These are phyloP conservation scores for Singerocomus rubriflavus DNA, from an alignment of 1,284 basidiomycete genomes.

Conservation along the genomic window DNA sequence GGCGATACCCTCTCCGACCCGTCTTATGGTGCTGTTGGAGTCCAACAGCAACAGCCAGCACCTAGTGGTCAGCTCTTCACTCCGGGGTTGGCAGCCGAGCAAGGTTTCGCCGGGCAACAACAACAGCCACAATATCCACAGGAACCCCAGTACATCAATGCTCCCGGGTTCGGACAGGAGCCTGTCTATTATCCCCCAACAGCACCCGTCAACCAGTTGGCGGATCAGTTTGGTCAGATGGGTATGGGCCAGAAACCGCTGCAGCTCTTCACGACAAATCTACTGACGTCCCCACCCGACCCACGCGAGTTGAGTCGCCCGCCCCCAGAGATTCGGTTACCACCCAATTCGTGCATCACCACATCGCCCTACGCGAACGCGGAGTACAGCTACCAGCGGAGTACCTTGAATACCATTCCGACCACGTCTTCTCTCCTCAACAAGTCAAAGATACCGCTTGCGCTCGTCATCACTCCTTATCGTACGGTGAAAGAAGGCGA, in stretches of 20 bases:
- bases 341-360: slow-evolving; percentile 79
- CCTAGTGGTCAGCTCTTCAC: slow-evolving; percentile 76
- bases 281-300: slow-evolving; percentile 88
- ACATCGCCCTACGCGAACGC: slow-evolving; percentile 81
- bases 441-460: slow-evolving; percentile 94
- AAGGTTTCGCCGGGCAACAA: slow-evolving; percentile 48
- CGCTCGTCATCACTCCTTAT: slow-evolving; percentile 90
- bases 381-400: slow-evolving; percentile 90
- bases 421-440: slow-evolving; percentile 87
- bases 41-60: slow-evolving; percentile 33
- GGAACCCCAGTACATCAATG: slow-evolving; percentile 61
- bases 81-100: slow-evolving; percentile 70
- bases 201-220: slow-evolving; percentile 57
- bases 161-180: slow-evolving; percentile 44
- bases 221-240: slow-evolving; percentile 89
- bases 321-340: slow-evolving; percentile 88
- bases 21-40: slow-evolving; percentile 33
- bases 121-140: slow-evolving; percentile 47
- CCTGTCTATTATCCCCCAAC: slow-evolving; percentile 52
- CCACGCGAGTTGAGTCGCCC: slow-evolving; percentile 78
- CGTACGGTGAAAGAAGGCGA: slow-evolving; percentile 77
- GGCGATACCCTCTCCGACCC: slow-evolving; percentile 43
- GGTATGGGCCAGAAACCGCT: slow-evolving; percentile 72
- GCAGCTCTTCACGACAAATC: slow-evolving; percentile 79
- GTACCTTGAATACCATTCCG: slow-evolving; percentile 90